Percentiles rank a stretch among this genome's conserved stretches.
Conservation (phyloP, 805 yeast genomes). For the Suhomyces pyralidae region DNA sequence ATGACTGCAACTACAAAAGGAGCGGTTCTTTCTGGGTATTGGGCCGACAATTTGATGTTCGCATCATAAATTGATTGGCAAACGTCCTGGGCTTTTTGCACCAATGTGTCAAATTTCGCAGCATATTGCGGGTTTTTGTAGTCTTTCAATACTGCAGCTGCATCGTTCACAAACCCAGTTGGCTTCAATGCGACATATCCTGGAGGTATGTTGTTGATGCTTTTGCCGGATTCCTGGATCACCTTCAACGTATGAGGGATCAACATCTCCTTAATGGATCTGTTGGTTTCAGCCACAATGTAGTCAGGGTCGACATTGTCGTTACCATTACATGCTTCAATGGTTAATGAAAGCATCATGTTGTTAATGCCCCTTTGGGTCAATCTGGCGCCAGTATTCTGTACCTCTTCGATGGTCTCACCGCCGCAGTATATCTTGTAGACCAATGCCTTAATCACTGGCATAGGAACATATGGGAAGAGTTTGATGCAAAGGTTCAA, state of each 20-base stretch:
- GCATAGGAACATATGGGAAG: slow-evolving; percentile 75
- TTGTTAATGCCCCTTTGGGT: slow-evolving; percentile 76
- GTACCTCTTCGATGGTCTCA: slow-evolving; percentile 66
- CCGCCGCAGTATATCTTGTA: slow-evolving; percentile 92
- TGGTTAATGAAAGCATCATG: slow-evolving; percentile 93
- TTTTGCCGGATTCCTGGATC: slow-evolving; percentile 43
- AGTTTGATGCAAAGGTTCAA: slow-evolving; percentile 58
- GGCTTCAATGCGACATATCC: slow-evolving; percentile 94
- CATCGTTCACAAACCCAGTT: slow-evolving; percentile 78
- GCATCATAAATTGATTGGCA: slow-evolving; percentile 54
- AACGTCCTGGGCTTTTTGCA: slow-evolving; percentile 62
- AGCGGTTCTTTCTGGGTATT: slow-evolving; percentile 61
- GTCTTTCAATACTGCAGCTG: slow-evolving; percentile 67
- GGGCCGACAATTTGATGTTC: slow-evolving; percentile 46
- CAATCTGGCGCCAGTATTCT: slow-evolving; percentile 64
- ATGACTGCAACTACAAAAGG: slow-evolving; percentile 77
- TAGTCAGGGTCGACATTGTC: slow-evolving; percentile 55
- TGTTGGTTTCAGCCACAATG: slow-evolving; percentile 61
- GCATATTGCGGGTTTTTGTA: slow-evolving; percentile 47
- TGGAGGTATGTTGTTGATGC: slow-evolving; percentile 72
- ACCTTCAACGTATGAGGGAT: slow-evolving; percentile 67
- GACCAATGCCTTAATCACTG: slow-evolving; percentile 65
- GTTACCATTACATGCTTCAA: slow-evolving; percentile 87
- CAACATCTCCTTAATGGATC: slow-evolving; percentile 64
- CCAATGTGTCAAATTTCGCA: slow-evolving; percentile 51